phyloP scores from a whole-genome alignment of 1,284 basidiomycete species.

The Ceratorhiza oryzae-sativae region DNA sequence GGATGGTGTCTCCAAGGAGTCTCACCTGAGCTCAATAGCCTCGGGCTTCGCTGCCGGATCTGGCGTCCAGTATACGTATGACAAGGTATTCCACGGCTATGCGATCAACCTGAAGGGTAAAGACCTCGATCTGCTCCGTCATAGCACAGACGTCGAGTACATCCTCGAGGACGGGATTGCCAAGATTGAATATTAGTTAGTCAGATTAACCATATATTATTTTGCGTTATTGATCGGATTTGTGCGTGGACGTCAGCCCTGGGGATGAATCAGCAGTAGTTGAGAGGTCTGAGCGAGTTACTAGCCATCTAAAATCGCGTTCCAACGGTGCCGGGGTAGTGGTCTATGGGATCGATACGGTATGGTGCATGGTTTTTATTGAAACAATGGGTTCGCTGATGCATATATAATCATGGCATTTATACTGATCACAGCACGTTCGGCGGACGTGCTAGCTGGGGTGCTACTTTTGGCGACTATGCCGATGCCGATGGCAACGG shows the following conservation, averaged over 20 bases:
- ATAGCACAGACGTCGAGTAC: constrained; percentile 39
- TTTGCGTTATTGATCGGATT: background rate
- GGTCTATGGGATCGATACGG: constrained; percentile 34
- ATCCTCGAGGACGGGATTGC: constrained; percentile 31
- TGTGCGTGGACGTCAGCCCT: background rate
- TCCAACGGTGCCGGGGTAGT: constrained; percentile 31
- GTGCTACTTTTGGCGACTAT: constrained; percentile 16
- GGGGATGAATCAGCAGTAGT: constrained; percentile 1
- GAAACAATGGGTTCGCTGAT: background rate
- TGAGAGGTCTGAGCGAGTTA: too few relatives aligned
- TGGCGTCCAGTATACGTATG: constrained; percentile 28
- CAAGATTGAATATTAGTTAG: constrained; percentile 22
- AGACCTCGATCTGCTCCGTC: constrained; percentile 31
- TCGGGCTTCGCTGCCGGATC: background rate
- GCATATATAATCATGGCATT: background rate
- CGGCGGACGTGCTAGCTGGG: constrained; percentile 20
- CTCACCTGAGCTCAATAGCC: background rate
- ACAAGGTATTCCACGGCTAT: constrained; percentile 40
- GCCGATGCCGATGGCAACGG: constrained; percentile 32
- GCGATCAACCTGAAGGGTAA: constrained; percentile 29
- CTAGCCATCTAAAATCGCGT: background rate
- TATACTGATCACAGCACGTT: background rate
- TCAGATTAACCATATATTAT: too few relatives aligned
- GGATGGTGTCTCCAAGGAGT: constrained; percentile 6
- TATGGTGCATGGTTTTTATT: background rate